Percentiles rank a stretch among this genome's conserved stretches.
These are phyloP conservation scores for Carpinus fangiana DNA, from an alignment of 306 rosid species.

Conservation along the genomic window DNA sequence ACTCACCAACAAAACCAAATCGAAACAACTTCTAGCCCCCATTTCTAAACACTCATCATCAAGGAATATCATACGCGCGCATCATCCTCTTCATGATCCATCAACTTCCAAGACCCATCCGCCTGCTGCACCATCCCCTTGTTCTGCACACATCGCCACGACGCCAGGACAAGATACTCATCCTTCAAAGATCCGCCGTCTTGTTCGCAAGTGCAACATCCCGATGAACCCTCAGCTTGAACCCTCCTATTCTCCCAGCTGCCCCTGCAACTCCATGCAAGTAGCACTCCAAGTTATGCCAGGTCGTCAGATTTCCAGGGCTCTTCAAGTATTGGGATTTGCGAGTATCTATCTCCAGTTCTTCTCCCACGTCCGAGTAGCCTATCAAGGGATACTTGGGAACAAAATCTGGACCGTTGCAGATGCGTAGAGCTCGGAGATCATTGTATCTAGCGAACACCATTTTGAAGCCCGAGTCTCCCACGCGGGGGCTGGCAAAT, in stretches of 20 bases:
- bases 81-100: slow-evolving; percentile 52
- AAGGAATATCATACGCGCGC: neutral
- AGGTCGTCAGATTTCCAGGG: slow-evolving; percentile 56
- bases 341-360: slow-evolving; percentile 55
- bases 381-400: slow-evolving; percentile 75
- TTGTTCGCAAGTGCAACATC: slow-evolving; percentile 73
- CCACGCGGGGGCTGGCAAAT: slow-evolving; percentile 80
- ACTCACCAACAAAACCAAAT: neutral
- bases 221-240: slow-evolving; percentile 57
- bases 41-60: neutral
- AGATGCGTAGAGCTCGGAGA: slow-evolving; percentile 45
- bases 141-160: slow-evolving; percentile 66
- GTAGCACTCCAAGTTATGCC: slow-evolving; percentile 84
- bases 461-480: slow-evolving; percentile 57
- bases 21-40: neutral
- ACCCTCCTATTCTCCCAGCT: slow-evolving; percentile 57
- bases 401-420: slow-evolving; percentile 65
- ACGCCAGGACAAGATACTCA: slow-evolving; percentile 59
- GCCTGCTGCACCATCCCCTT: slow-evolving; percentile 84
- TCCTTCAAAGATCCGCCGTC: slow-evolving; percentile 49
- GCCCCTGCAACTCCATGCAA: slow-evolving; percentile 91
- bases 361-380: slow-evolving; percentile 68
- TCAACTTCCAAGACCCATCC: slow-evolving; percentile 83
- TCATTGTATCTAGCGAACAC: slow-evolving; percentile 37
- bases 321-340: slow-evolving; percentile 69